A percentile compares a stretch with the other conserved stretches of the same genome.
phyloP scores from a whole-genome alignment of 2,329 filamentous ascomycete species.

The Fusarium phyllophilum region DNA sequence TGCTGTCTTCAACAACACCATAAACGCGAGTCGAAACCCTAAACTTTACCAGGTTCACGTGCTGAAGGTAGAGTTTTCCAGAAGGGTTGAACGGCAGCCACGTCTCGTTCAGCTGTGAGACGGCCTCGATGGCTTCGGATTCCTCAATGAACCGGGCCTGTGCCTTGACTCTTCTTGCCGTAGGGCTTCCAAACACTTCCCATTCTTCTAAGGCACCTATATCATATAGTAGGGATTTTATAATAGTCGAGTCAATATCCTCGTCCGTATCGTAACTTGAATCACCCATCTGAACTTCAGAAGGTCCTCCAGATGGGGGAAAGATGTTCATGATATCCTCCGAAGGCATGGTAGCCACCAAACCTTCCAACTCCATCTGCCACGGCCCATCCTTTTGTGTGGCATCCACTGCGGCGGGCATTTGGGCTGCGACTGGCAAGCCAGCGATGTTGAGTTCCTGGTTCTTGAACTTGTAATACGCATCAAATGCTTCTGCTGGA shows the following conservation, averaged over 20 bases:
- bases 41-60: slow-evolving; percentile 51
- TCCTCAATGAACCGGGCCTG: slow-evolving; percentile 52
- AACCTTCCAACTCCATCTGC: background rate
- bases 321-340: slow-evolving; percentile 18
- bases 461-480: slow-evolving; percentile 30
- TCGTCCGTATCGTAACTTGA: slow-evolving; percentile 40
- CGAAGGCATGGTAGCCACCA: background rate
- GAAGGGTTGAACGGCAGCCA: slow-evolving; percentile 45
- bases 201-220: slow-evolving; percentile 51
- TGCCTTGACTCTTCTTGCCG: slow-evolving; percentile 52
- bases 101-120: slow-evolving; percentile 44
- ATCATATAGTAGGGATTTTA: slow-evolving; percentile 46
- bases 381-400: background rate
- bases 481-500: slow-evolving; percentile 27
- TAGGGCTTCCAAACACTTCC: slow-evolving; percentile 37
- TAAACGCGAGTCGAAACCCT: slow-evolving; percentile 51
- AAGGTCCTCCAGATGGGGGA: background rate
- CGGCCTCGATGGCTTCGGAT: slow-evolving; percentile 50
- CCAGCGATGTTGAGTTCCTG: slow-evolving; percentile 41
- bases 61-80: slow-evolving; percentile 50
- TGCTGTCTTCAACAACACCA: slow-evolving; percentile 41
- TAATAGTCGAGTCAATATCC: slow-evolving; percentile 28
- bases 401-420: background rate
- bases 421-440: slow-evolving; percentile 10
- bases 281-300: background rate